These are phyloP conservation scores for Inga oerstediana DNA, from an alignment of 306 rosid genomes.

Conservation along the genomic window DNA sequence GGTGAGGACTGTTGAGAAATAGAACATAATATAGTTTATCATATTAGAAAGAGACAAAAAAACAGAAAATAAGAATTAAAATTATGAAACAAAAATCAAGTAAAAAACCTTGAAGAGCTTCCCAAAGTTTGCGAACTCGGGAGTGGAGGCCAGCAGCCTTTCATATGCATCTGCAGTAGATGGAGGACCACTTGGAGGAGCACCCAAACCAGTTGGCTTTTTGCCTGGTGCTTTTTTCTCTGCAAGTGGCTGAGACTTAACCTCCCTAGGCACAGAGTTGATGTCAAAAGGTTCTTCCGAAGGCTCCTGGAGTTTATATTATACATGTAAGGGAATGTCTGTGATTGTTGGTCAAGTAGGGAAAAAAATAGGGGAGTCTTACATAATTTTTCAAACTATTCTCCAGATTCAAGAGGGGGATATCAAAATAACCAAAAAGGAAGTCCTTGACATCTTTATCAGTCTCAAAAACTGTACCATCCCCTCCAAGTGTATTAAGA, in stretches of 20 bases:
- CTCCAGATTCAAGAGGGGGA: slow-evolving; percentile 89
- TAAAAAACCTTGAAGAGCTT: slow-evolving; percentile 84
- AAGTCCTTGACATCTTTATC: slow-evolving; percentile 71
- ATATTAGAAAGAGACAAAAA: slow-evolving; percentile 18
- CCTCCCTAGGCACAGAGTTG: slow-evolving; percentile 77
- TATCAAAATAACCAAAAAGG: slow-evolving; percentile 85
- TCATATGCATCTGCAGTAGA: slow-evolving; percentile 86
- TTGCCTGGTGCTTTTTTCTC: slow-evolving; percentile 95
- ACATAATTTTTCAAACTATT: slow-evolving; percentile 86
- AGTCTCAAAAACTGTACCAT: slow-evolving; percentile 68
- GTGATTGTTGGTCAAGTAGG: slow-evolving; percentile 4
- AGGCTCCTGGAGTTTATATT: slow-evolving; percentile 70
- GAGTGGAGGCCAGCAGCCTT: slow-evolving; percentile 70
- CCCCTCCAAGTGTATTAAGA: slow-evolving; percentile 82
- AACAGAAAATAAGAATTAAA: slow-evolving; percentile 9
- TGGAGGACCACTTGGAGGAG: slow-evolving; percentile 73
- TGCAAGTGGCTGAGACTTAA: slow-evolving; percentile 85
- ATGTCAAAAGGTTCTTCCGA: slow-evolving; percentile 90
- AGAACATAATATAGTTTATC: slow-evolving; percentile 31
- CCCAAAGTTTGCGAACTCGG: slow-evolving; percentile 76
- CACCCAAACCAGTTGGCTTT: slow-evolving; percentile 87
- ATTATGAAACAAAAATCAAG: slow-evolving; percentile 23
- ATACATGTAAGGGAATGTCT: slow-evolving; percentile 40
- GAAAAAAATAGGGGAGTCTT: slow-evolving; percentile 38
- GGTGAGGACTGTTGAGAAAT: slow-evolving; percentile 76